These are phyloP conservation scores for Phytophthora sp. DNA, from an alignment of 352 stramenopile species.

Conservation along the genomic window DNA sequence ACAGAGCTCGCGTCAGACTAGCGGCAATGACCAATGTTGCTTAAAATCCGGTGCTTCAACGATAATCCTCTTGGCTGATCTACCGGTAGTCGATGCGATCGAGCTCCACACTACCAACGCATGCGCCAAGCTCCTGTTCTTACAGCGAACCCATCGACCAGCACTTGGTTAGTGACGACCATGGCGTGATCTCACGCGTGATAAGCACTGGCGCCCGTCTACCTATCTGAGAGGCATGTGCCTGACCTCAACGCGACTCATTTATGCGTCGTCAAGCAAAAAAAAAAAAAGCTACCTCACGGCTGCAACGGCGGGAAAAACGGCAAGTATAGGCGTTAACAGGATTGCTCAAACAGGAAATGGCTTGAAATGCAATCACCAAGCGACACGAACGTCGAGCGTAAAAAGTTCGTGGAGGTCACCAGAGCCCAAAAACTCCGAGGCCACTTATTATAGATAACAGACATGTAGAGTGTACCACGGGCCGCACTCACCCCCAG, in stretches of 20 bases:
- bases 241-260: conserved; percentile 31
- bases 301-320: conserved; percentile 38
- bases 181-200: not conserved
- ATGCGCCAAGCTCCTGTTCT: not conserved
- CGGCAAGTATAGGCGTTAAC: conserved; percentile 11
- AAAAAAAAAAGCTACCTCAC: too few species aligned
- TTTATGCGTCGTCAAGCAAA: too few species aligned
- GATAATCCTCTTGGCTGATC: not conserved
- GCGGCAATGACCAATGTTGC: not conserved
- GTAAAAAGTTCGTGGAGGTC: conserved; percentile 20
- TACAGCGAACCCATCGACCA: not conserved
- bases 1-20: conserved; percentile 1
- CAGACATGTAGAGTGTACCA: conserved; percentile 4
- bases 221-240: conserved; percentile 6
- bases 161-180: not conserved
- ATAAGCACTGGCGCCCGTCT: not conserved
- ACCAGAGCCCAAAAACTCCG: conserved; percentile 2
- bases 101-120: not conserved
- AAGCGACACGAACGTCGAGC: not conserved
- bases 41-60: not conserved
- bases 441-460: conserved; percentile 16
- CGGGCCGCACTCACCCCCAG: conserved; percentile 4
- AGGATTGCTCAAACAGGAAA: conserved; percentile 23
- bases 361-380: conserved; percentile 12
- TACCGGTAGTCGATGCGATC: not conserved